These are phyloP conservation scores for Entoloma clypeatum DNA, from an alignment of 1,284 basidiomycete genomes.

Conservation along the genomic window DNA sequence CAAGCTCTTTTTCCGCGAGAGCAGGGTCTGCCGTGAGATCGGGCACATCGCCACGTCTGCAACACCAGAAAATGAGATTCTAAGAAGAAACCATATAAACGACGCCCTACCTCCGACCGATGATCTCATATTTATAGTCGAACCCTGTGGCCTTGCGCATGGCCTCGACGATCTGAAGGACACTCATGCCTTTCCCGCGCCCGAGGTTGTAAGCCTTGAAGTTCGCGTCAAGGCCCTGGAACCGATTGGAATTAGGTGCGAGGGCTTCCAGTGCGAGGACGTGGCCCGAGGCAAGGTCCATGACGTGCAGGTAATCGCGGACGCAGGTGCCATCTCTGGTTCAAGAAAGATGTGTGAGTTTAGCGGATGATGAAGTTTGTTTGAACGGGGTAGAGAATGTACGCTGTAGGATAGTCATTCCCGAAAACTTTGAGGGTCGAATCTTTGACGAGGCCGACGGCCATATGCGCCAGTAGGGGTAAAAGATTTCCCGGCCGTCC, in stretches of 20 bases:
- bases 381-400: constrained; percentile 25
- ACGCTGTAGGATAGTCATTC: constrained; percentile 96
- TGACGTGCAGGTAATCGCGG: constrained; percentile 96
- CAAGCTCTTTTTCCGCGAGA: constrained; percentile 91
- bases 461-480: constrained; percentile 94
- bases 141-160: constrained; percentile 92
- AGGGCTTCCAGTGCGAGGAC: constrained; percentile 89
- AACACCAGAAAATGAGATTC: constrained; percentile 1
- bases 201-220: constrained; percentile 98
- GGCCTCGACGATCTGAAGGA: constrained; percentile 92
- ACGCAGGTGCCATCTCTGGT: constrained; percentile 95
- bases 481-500: constrained; percentile 95
- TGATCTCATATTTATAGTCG: constrained; percentile 86
- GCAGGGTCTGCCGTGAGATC: constrained; percentile 94
- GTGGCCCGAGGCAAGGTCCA: constrained; percentile 94
- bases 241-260: constrained; percentile 56
- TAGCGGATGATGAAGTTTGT: not conserved
- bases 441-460: constrained; percentile 84
- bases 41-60: constrained; percentile 90
- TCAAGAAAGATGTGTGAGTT: constrained; percentile 14
- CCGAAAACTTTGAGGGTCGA: constrained; percentile 90
- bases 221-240: constrained; percentile 50
- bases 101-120: constrained; percentile 75
- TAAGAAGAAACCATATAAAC: not conserved
- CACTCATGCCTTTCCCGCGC: constrained; percentile 88